Base-by-base conservation (phyloP, 75 land plant genomes). In the Pinus albicaulis region DNA sequence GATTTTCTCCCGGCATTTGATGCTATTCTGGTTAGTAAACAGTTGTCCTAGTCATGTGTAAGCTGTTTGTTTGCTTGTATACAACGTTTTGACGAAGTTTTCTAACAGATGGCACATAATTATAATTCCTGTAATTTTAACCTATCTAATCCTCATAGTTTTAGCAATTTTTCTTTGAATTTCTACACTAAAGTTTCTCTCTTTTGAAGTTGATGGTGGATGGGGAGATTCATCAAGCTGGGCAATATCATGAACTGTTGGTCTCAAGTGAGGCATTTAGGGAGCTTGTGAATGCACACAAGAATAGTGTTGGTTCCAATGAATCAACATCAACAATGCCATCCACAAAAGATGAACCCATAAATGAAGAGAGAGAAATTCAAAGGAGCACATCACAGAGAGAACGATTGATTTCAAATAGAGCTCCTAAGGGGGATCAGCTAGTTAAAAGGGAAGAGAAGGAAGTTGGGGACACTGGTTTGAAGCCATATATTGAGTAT, bases 1-100 rank as follows among this genome's bases (percentile, higher is more conserved):
- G 98, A 93, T 25, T 95, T 95, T 71, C 87, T 95, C n/a, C 89
- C 91, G 31, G 79, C 82, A 55, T 90, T 87, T 61, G 89, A 93
- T 77, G 68, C 79, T 56, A 73, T 95, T 36, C 77, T 95, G 89
- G 98, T 95, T 55, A 79, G 96, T 80, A 53, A 58, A 55, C 5
- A 3, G 48, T 23, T 71, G 19, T 58, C 19, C n/a, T 19, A 58
- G n/a, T 19, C n/a, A 19, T 58, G 1, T 19, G n/a, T 0, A 58
- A 58, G 7, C n/a, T 58, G n/a, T 19, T 58, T 58, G 19, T 58
- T 58, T n/a, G n/a, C n/a, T 58, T n/a, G n/a, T 58, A 19, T 3
- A 58, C 60, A 58, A 41, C 44, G 0, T 41, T 41, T 41, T 41
- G 4, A 41, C 44, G 7, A 41, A 41, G 7, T 41, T 41, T 41